Conservation (phyloP, 2,329 filamentous ascomycete genomes). For the Colletotrichum sp. region DNA sequence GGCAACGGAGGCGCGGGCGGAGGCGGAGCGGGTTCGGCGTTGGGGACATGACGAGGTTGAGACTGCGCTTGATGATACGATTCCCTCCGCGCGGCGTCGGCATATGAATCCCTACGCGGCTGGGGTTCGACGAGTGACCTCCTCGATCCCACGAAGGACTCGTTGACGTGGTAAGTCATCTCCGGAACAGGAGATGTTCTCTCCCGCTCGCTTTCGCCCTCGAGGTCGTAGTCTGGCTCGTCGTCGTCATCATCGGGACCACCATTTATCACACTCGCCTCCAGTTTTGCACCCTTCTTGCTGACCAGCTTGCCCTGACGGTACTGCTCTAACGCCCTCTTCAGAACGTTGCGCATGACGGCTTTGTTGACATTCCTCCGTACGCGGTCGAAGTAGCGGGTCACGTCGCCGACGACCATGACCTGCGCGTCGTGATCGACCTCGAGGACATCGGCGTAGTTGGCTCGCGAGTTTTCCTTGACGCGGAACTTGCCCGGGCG, state of each 20-base stretch:
- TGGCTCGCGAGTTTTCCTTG: constrained; percentile 17
- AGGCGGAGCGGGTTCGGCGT: constrained; percentile 8
- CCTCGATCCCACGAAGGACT: neutral
- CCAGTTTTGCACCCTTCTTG: constrained; percentile 11
- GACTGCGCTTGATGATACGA: neutral
- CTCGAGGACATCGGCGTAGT: constrained; percentile 20
- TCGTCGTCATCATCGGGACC: constrained; percentile 1
- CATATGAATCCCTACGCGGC: neutral
- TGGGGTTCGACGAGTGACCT: neutral
- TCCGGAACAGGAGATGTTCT: neutral
- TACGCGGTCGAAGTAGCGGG: constrained; percentile 16
- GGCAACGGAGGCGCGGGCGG: constrained; percentile 14
- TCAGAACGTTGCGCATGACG: constrained; percentile 19
- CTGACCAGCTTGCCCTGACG: constrained; percentile 13
- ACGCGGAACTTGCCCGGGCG: constrained; percentile 20
- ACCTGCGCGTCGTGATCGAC: constrained; percentile 21
- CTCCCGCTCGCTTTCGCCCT: constrained; percentile 12
- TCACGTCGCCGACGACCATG: constrained; percentile 19
- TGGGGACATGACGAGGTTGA: neutral
- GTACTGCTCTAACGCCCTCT: constrained; percentile 19
- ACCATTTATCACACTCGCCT: constrained; percentile 14
- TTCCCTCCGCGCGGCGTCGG: neutral
- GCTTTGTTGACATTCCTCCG: constrained; percentile 19
- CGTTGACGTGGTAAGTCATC: neutral
- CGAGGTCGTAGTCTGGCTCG: neutral